Base-by-base conservation (phyloP, 306 rosid genomes). In the Crataegus laevigata region DNA sequence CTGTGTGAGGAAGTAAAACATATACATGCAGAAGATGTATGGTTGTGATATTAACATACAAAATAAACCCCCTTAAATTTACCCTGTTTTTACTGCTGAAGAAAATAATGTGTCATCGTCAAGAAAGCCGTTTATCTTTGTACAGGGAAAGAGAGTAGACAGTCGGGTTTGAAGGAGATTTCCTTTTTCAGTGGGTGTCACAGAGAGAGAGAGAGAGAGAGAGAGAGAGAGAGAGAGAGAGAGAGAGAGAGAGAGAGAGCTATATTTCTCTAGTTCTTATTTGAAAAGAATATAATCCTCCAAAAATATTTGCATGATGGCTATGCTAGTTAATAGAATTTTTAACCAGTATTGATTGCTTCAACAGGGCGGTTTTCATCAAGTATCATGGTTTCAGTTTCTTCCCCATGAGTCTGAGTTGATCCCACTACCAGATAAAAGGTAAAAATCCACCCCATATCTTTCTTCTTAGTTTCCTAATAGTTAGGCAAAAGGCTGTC, bases 311-410 rank as follows among this genome's bases (percentile, higher is more conserved):
- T 54, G 18, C 62, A 29, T 70, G 28, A 18, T 19, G 45, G 71
- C 28, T 69, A 5, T 69, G 54, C 45, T 69, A 10, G 43, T 40
- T 40, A 9, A 40, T 9, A 40, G 43, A 40, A 13, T 55, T 54
- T n/a, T n/a, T 54, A 24, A 72, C 38, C 25, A 22, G 7, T 58
- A 40, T 61, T 75, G 75, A 60, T 79, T 70, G 79, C 73, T 58
- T 84, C 72, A 71, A 43, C 86, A 94, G 98, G 96, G 96, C 24
- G 88, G 96, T 80, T 87, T 94, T 78, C 91, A 90, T 83, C 94
- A 91, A 77, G 68, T 91, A 68, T 91, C 97, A 66, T 94, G 98
- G 98, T 94, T 90, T 83, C 98, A 94, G 86, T 91, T 86, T 85
- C 93, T 88, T 65, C 98, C 97, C 29, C 88, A 90, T 38, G 98